A percentile compares a stretch with the other conserved stretches of the same genome.
These are phyloP conservation scores for Botrytis hyacinthi DNA, from an alignment of 2,329 filamentous ascomycete genomes.

Conservation along the genomic window DNA sequence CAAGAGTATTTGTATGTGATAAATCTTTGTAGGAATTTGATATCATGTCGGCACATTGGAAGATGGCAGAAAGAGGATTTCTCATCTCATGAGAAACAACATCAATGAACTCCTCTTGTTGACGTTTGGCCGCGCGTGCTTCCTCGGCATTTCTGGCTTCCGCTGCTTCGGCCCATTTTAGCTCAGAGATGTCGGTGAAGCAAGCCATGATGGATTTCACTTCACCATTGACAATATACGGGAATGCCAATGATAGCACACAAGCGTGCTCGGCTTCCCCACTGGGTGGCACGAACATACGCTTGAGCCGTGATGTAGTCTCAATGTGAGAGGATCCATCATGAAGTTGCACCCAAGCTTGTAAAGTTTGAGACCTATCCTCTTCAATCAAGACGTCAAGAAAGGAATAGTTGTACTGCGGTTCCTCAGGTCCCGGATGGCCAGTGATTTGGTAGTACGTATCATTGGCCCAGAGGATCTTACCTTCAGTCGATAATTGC, in stretches of 20 bases:
- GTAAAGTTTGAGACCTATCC: conserved; percentile 26
- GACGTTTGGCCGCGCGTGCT: conserved; percentile 59
- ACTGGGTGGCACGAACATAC: conserved; percentile 31
- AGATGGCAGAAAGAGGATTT: conserved; percentile 71
- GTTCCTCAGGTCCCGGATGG: conserved; percentile 23
- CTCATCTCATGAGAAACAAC: conserved; percentile 71
- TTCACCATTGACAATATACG: conserved; percentile 29
- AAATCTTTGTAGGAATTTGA: conserved; percentile 43
- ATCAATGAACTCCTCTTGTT: conserved; percentile 81
- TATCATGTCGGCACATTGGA: conserved; percentile 73
- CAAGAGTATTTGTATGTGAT: conserved; percentile 46
- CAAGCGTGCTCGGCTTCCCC: conserved; percentile 34
- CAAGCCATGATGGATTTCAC: conserved; percentile 34
- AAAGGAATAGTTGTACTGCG: conserved; percentile 28
- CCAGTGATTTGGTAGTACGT: conserved; percentile 33
- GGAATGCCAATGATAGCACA: conserved; percentile 29
- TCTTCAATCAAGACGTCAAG: conserved; percentile 31
- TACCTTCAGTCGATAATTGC: conserved; percentile 32
- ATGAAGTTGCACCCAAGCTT: conserved; percentile 28
- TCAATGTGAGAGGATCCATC: conserved; percentile 30
- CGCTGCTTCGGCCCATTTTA: conserved; percentile 34
- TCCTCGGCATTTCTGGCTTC: conserved; percentile 48
- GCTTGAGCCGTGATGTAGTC: conserved; percentile 31
- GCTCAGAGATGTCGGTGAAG: conserved; percentile 35
- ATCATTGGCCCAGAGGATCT: conserved; percentile 34